Percentiles rank a stretch among this genome's conserved stretches.
These are phyloP conservation scores for Haplographium delicatum DNA, from an alignment of 495 filamentous ascomycete genomes.

Conservation along the genomic window DNA sequence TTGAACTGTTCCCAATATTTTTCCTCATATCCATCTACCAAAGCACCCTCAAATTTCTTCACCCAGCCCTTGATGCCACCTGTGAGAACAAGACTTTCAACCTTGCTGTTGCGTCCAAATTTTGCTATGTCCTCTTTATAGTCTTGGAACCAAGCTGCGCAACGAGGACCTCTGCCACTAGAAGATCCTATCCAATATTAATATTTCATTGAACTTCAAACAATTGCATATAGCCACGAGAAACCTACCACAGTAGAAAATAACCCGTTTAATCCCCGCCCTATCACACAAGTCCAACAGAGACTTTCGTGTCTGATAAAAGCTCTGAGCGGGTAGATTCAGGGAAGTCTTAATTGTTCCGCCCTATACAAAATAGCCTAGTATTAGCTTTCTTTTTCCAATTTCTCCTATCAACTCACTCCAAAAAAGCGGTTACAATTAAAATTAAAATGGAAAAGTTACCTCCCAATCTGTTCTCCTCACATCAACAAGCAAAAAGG, in stretches of 20 bases:
- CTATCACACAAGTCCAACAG: slow-evolving; percentile 51
- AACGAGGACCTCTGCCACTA: slow-evolving; percentile 54
- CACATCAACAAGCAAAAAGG: slow-evolving; percentile 59
- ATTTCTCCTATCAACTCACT: not conserved
- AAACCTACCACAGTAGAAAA: slow-evolving; percentile 66
- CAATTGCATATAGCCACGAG: slow-evolving; percentile 4
- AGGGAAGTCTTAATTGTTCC: slow-evolving; percentile 64
- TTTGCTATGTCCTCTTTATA: slow-evolving; percentile 46
- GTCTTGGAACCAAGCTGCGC: slow-evolving; percentile 64
- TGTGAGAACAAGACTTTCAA: slow-evolving; percentile 43
- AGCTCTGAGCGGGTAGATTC: slow-evolving; percentile 67
- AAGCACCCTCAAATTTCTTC: slow-evolving; percentile 35
- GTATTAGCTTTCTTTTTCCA: not conserved
- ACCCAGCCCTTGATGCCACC: slow-evolving; percentile 68
- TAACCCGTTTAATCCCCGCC: slow-evolving; percentile 46
- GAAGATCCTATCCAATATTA: slow-evolving; percentile 42
- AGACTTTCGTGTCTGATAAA: slow-evolving; percentile 53
- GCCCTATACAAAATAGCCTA: too few relatives aligned
- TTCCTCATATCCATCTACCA: slow-evolving; percentile 45
- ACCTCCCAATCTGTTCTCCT: slow-evolving; percentile 60
- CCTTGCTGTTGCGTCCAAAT: slow-evolving; percentile 43
- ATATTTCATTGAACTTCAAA: not conserved
- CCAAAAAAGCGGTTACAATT: not conserved
- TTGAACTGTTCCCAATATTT: slow-evolving; percentile 40
- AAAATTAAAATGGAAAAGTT: not conserved